phyloP scores from a whole-genome alignment of 2,329 filamentous ascomycete species.

The Pezicula carpinea region DNA sequence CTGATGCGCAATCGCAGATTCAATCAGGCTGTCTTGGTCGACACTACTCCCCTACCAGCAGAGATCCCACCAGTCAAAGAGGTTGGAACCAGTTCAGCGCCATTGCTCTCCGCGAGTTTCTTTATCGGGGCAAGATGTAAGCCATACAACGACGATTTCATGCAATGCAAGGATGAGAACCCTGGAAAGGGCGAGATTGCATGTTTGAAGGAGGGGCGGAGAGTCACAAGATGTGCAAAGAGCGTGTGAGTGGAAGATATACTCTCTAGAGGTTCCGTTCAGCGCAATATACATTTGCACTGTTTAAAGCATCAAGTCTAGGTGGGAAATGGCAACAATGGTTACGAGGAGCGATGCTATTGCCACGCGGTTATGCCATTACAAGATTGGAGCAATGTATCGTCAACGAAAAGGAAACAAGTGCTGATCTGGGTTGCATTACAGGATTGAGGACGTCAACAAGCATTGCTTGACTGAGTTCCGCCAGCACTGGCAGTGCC shows the following conservation, averaged over 20 bases:
- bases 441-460: slow-evolving; percentile 90
- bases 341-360: not conserved
- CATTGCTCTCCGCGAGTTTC: slow-evolving; percentile 85
- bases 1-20: slow-evolving; percentile 57
- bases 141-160: slow-evolving; percentile 97
- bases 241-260: slow-evolving; percentile 74
- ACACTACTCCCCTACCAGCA: slow-evolving; percentile 91
- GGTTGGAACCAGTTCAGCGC: slow-evolving; percentile 87
- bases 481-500: slow-evolving; percentile 88
- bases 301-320: not conserved
- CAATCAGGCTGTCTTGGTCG: slow-evolving; percentile 88
- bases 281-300: not conserved
- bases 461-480: slow-evolving; percentile 90
- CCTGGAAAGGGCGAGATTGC: slow-evolving; percentile 87
- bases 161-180: slow-evolving; percentile 98
- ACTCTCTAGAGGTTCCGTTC: not conserved
- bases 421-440: slow-evolving; percentile 3
- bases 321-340: not conserved
- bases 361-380: not conserved
- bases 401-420: not conserved
- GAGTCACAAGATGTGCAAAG: slow-evolving; percentile 92
- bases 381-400: not conserved
- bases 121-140: slow-evolving; percentile 96
- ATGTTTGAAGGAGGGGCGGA: slow-evolving; percentile 92
- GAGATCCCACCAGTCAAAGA: slow-evolving; percentile 90